These are phyloP conservation scores for Pythium myriotylum DNA, from an alignment of 352 stramenopile species.

Conservation along the genomic window DNA sequence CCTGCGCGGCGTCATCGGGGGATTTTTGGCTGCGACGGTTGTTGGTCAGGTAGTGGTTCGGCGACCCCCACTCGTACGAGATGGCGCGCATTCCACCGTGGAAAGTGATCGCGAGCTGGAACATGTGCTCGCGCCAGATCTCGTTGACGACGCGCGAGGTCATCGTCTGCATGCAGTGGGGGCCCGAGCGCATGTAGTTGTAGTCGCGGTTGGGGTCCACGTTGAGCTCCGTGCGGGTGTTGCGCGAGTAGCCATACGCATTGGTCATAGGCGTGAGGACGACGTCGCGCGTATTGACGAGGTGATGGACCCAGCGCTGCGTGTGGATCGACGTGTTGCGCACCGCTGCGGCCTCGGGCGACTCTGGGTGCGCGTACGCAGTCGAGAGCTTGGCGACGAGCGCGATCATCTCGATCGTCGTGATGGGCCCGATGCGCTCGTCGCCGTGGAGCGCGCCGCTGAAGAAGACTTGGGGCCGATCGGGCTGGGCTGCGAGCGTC, in stretches of 20 bases:
- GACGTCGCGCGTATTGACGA: conserved; percentile 89
- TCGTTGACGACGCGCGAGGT: conserved; percentile 96
- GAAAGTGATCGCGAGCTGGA: conserved; percentile 97
- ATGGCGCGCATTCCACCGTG: conserved; percentile 97
- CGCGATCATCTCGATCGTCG: conserved; percentile 90
- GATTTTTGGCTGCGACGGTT: conserved; percentile 70
- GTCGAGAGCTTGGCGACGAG: conserved; percentile 75
- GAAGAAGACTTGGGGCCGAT: conserved; percentile 95
- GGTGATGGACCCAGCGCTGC: conserved; percentile 61
- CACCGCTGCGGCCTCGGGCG: conserved; percentile 6
- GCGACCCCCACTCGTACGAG: conserved; percentile 97
- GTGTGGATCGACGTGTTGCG: conserved; percentile 43
- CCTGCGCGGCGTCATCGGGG: conserved; percentile 76
- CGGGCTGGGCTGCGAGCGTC: conserved; percentile 59
- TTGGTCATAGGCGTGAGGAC: conserved; percentile 94
- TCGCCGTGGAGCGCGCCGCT: conserved; percentile 97
- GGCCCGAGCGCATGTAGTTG: conserved; percentile 90
- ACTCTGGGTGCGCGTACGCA: conserved; percentile 32
- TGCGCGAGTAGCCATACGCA: conserved; percentile 90
- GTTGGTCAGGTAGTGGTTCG: conserved; percentile 78
- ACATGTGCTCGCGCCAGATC: conserved; percentile 96
- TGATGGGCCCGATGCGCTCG: conserved; percentile 92
- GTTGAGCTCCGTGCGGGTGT: conserved; percentile 77
- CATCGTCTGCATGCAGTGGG: conserved; percentile 95
- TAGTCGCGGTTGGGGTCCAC: conserved; percentile 99